Evolutionary conservation across 768 basidiomycete genomes (phyloP).

Genomic region (Boletus subparvulus): DNA sequence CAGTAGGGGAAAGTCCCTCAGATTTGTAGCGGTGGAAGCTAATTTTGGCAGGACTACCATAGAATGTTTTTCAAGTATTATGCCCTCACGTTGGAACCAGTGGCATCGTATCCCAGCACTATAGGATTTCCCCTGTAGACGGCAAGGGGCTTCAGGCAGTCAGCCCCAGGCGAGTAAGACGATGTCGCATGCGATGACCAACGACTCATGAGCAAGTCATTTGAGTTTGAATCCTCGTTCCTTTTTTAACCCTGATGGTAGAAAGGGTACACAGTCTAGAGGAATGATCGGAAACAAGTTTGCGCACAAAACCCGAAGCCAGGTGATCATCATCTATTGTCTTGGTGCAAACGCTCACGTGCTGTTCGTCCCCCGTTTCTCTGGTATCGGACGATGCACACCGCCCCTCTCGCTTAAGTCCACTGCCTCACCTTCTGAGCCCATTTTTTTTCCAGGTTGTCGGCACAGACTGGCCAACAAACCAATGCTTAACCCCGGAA

Average conservation of each 20-base stretch:
- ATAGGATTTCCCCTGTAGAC: too few relatives aligned
- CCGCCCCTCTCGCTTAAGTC: background rate
- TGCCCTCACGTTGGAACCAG: background rate
- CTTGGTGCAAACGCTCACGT: background rate
- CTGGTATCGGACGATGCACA: background rate
- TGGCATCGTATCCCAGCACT: background rate
- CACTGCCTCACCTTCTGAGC: background rate
- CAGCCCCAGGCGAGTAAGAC: background rate
- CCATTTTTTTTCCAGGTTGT: background rate
- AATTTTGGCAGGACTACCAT: background rate
- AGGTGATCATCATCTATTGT: background rate
- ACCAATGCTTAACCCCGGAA: background rate
- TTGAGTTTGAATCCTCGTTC: background rate
- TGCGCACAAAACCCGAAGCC: background rate
- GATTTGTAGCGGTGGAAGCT: background rate
- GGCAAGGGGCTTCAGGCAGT: background rate
- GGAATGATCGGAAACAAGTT: background rate
- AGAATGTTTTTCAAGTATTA: background rate
- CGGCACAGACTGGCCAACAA: background rate
- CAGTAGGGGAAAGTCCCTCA: background rate
- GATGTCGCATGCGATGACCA: background rate
- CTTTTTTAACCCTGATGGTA: background rate
- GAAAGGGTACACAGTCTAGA: background rate
- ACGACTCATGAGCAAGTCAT: background rate
- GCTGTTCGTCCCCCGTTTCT: background rate